Evolutionary conservation across 768 basidiomycete genomes (phyloP).

Genomic region (Hericium alpestre): DNA sequence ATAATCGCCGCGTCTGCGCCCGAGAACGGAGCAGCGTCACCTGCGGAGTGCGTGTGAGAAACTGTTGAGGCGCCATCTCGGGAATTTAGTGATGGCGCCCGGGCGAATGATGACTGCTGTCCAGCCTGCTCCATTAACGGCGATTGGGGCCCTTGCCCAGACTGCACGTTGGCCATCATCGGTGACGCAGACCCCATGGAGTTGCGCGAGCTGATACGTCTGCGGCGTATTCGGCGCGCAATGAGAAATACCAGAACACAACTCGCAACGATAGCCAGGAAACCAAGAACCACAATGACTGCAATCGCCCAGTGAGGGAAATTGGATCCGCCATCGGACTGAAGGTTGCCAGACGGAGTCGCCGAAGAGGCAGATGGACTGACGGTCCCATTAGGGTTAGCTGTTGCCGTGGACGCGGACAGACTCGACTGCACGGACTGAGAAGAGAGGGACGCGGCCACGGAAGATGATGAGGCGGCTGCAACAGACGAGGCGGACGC

Average conservation of each 20-base stretch:
- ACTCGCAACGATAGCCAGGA: conserved; percentile 66
- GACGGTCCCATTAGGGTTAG: conserved; percentile 5
- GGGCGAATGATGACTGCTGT: conserved; percentile 16
- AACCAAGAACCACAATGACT: conserved; percentile 77
- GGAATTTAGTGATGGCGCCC: conserved; percentile 22
- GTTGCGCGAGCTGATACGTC: conserved; percentile 45
- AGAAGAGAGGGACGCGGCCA: conserved; percentile 14
- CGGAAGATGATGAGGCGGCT: conserved; percentile 20
- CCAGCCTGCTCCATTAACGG: conserved; percentile 31
- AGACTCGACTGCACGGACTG: conserved; percentile 17
- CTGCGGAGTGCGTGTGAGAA: conserved; percentile 47
- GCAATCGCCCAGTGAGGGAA: conserved; percentile 92
- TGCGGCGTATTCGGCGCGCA: conserved; percentile 51
- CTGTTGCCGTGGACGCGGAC: conserved; percentile 15
- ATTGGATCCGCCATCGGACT: conserved; percentile 26
- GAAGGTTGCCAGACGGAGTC: conserved; percentile 28
- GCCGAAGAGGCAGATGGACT: not conserved
- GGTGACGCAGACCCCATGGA: conserved; percentile 75
- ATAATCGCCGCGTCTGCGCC: conserved; percentile 85
- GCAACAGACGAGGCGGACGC: conserved; percentile 30
- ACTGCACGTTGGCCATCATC: conserved; percentile 67
- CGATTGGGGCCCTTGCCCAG: conserved; percentile 34
- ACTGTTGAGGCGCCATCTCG: conserved; percentile 66
- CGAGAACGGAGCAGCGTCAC: conserved; percentile 64
- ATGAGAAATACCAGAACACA: conserved; percentile 65